Percentiles rank a stretch among this genome's conserved stretches.
These are phyloP conservation scores for Chrysosphaeria jannelii DNA, from an alignment of 2,329 filamentous ascomycete genomes.

Conservation along the genomic window DNA sequence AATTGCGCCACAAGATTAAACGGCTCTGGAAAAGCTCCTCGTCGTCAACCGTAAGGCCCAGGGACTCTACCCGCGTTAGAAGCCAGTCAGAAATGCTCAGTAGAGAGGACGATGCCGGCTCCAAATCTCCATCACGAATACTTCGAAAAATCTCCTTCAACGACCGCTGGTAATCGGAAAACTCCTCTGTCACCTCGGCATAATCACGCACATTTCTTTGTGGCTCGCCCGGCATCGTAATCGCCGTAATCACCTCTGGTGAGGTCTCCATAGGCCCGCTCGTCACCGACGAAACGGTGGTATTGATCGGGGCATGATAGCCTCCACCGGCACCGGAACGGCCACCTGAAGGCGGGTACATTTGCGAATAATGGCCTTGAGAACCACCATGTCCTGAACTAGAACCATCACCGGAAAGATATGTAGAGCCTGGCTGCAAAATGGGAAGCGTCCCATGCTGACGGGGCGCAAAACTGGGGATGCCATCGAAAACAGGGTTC, in stretches of 20 bases:
- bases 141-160: conserved; percentile 39
- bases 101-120: conserved; percentile 20
- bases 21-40: conserved; percentile 43
- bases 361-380: no score
- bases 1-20: conserved; percentile 70
- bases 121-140: conserved; percentile 22
- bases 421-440: conserved; percentile 27
- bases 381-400: no score
- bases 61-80: conserved; percentile 20
- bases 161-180: conserved; percentile 31
- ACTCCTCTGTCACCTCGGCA: conserved; percentile 25
- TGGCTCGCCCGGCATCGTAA: no score
- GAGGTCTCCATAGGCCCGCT: no score
- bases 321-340: no score
- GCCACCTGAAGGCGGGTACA: no score
- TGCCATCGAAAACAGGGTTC: conserved; percentile 38
- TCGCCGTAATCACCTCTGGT: no score
- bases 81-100: conserved; percentile 23
- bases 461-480: conserved; percentile 44
- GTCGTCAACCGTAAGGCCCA: conserved; percentile 53
- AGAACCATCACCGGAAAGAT: no score
- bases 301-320: no score
- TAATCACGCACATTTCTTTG: conserved; percentile 2
- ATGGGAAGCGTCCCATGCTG: conserved; percentile 54
- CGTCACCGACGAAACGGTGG: no score